These are phyloP conservation scores for Fragilariopsis cylindrus DNA, from an alignment of 108 stramenopile genomes.

Conservation along the genomic window DNA sequence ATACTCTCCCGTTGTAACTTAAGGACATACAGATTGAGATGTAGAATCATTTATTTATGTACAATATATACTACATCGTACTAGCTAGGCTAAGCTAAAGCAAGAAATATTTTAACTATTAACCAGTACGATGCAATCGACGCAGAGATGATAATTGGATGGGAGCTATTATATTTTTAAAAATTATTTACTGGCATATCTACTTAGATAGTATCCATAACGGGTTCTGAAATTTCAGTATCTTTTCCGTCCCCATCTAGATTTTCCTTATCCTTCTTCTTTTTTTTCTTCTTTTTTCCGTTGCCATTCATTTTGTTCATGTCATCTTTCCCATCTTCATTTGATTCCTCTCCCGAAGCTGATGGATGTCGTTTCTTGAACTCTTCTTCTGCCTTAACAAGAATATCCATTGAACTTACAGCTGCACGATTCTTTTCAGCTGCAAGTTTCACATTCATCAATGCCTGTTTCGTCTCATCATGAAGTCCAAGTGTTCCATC, in stretches of 20 bases:
- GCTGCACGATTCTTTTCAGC: conserved; percentile 32
- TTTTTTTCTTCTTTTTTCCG: conserved; percentile 12
- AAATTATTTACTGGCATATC: no score
- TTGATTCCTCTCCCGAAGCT: neutral
- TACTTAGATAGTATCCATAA: conserved; percentile 10
- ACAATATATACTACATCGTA: no score
- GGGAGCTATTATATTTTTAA: no score
- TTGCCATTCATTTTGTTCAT: neutral
- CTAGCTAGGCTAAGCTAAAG: no score
- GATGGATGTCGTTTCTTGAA: conserved; percentile 31
- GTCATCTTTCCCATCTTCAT: neutral
- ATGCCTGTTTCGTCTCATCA: conserved; percentile 35
- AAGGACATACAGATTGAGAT: no score
- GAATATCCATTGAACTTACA: conserved; percentile 21
- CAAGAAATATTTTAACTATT: no score
- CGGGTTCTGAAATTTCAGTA: neutral
- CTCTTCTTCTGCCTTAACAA: conserved; percentile 36
- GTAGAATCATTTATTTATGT: no score
- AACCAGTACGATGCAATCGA: no score
- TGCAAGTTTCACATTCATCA: conserved; percentile 34
- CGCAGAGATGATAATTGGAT: no score
- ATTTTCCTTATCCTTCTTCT: conserved; percentile 8
- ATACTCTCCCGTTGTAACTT: no score
- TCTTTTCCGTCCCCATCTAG: conserved; percentile 8
- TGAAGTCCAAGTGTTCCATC: conserved; percentile 36